Percentiles rank a stretch among this genome's conserved stretches.
Conservation (phyloP, 164 flowering plant species). For the Protea cynaroides region DNA sequence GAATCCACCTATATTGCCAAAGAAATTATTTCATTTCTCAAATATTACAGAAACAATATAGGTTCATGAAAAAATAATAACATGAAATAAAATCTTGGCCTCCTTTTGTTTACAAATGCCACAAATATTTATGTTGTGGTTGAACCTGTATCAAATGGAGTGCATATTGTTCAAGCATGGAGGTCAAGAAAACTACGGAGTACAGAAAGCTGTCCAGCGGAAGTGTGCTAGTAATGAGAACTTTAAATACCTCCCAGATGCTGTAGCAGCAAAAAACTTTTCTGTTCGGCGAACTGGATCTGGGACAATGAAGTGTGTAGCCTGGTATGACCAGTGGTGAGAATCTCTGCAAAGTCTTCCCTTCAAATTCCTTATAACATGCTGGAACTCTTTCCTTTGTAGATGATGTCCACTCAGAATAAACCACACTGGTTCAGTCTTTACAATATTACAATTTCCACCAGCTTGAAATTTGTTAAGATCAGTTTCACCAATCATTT, state of each 20-base stretch:
- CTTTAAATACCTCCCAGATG: slow-evolving; percentile 78
- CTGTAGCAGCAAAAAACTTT: slow-evolving; percentile 94
- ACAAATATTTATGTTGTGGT: neutral
- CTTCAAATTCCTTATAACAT: slow-evolving; percentile 54
- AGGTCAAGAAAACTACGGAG: neutral
- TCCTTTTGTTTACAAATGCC: neutral
- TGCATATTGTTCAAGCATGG: neutral
- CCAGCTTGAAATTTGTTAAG: slow-evolving; percentile 3
- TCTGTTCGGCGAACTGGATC: slow-evolving; percentile 85
- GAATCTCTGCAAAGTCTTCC: slow-evolving; percentile 85
- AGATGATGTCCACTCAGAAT: slow-evolving; percentile 77
- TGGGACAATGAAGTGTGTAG: slow-evolving; percentile 84
- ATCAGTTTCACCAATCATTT: slow-evolving; percentile 9
- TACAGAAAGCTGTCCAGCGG: neutral
- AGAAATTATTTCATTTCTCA: neutral
- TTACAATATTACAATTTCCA: slow-evolving; percentile 3
- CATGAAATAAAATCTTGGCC: neutral
- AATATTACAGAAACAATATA: neutral
- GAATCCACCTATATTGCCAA: slow-evolving; percentile 74
- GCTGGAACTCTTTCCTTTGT: slow-evolving; percentile 81
- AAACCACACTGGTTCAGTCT: slow-evolving; percentile 49
- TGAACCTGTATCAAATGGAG: neutral
- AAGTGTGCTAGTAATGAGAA: neutral
- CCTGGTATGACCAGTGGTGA: slow-evolving; percentile 96
- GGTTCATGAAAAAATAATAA: neutral